Evolutionary conservation across 1,284 basidiomycete genomes (phyloP).

Genomic region (Malassezia dermatis): DNA sequence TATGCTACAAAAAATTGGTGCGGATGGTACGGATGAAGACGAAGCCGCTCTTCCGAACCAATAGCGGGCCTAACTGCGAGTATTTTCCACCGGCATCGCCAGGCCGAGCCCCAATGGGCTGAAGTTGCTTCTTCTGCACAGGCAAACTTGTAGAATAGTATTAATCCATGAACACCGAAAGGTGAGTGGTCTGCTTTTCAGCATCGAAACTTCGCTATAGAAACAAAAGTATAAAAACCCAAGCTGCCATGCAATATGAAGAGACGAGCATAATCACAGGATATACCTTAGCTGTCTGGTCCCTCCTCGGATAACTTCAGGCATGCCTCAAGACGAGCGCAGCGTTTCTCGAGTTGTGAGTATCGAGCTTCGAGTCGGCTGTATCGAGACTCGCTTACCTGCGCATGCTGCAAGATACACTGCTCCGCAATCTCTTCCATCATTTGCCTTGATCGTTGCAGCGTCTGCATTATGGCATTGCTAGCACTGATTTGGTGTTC

Average conservation of each 20-base stretch:
- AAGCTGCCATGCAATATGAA: too few relatives aligned
- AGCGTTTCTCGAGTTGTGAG: not conserved
- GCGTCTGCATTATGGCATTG: conserved; percentile 41
- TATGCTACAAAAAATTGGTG: conserved; percentile 33
- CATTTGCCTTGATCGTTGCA: conserved; percentile 36
- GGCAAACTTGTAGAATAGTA: not conserved
- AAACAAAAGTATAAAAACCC: not conserved
- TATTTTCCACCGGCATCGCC: too few relatives aligned
- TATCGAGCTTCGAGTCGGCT: conserved; percentile 21
- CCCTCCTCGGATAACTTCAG: not conserved
- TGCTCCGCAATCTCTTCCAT: conserved; percentile 42
- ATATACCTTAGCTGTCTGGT: not conserved
- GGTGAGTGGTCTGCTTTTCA: not conserved
- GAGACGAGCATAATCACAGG: not conserved
- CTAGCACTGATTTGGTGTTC: conserved; percentile 44
- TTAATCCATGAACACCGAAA: not conserved
- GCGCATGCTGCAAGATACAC: conserved; percentile 30
- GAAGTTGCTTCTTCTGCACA: not conserved
- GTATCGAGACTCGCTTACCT: conserved; percentile 27
- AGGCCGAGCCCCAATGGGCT: too few relatives aligned
- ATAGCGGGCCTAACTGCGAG: too few relatives aligned
- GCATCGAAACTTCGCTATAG: not conserved
- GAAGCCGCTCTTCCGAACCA: not conserved
- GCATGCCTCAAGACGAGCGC: not conserved
- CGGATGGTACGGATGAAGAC: conserved; percentile 26